Conservation (phyloP, 2,329 filamentous ascomycete species). For the Drechslerella dactyloides region DNA sequence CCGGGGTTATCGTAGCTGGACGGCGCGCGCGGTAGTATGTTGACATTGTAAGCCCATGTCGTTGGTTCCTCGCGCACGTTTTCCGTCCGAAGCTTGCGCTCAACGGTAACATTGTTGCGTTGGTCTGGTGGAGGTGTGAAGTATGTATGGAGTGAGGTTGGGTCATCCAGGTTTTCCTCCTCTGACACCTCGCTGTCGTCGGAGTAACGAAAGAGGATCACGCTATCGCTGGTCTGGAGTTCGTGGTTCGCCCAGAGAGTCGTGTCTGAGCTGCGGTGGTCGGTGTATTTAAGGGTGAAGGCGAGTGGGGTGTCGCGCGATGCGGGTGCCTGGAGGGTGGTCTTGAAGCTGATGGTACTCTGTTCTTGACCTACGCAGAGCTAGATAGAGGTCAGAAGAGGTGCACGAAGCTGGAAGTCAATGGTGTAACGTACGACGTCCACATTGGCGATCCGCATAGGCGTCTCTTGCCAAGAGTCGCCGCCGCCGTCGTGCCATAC, state of each 20-base stretch:
- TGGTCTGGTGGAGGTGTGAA: slow-evolving; percentile 10
- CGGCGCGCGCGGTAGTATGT: slow-evolving; percentile 11
- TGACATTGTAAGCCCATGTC: slow-evolving; percentile 40
- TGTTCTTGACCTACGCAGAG: slow-evolving; percentile 10
- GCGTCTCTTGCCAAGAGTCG: slow-evolving; percentile 15
- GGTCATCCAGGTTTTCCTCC: neutral
- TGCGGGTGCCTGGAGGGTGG: slow-evolving; percentile 10
- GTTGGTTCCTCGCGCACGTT: neutral
- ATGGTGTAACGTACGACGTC: slow-evolving; percentile 26
- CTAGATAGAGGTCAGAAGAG: slow-evolving; percentile 10
- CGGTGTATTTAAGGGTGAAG: slow-evolving; percentile 42
- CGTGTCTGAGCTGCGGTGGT: slow-evolving; percentile 7
- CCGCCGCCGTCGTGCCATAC: slow-evolving; percentile 34
- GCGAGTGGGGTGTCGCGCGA: slow-evolving; percentile 13
- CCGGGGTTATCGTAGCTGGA: slow-evolving; percentile 4
- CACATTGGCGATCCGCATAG: slow-evolving; percentile 7
- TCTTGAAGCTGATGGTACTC: slow-evolving; percentile 28
- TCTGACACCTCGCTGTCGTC: neutral
- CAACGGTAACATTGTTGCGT: neutral
- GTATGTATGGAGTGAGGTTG: slow-evolving; percentile 10
- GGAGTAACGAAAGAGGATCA: slow-evolving; percentile 28
- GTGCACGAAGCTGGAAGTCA: neutral
- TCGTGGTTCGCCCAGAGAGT: slow-evolving; percentile 45
- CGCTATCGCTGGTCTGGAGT: slow-evolving; percentile 26
- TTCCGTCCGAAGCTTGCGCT: neutral